Evolutionary conservation across 2,329 filamentous ascomycete genomes (phyloP), one percentile per base, ranked within the genome.

Genomic region (Ophiostoma ips): DNA sequence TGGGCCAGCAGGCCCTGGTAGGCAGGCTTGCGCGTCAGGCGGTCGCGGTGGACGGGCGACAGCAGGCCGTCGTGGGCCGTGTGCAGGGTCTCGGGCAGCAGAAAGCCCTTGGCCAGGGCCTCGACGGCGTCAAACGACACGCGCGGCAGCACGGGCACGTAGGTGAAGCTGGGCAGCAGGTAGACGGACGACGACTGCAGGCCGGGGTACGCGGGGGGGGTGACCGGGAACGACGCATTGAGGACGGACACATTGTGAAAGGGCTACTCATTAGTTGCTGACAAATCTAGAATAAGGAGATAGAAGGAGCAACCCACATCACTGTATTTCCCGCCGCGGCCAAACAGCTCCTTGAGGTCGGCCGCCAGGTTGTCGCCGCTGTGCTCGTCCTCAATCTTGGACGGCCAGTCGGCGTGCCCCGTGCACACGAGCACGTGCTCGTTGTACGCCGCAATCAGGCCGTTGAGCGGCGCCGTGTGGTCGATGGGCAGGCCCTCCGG

Each of bases 341-440:
- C 82, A 55, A 87, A 67, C 34, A 86, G 62, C 57, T 76, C 73
- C 62, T 86, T 90, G 52, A 95, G 63, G 50, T 85, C 81, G 35
- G 82, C 79, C 6, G 82, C 79, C 16, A 89, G 63, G 57, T 82
- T 82, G 56, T 79, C 73, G 15, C 70, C 77, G 59, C 66, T 74
- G 58, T 82, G 77, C 53, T 94, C 87, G 43, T 94, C 81, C 62
- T 94, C 88, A 55, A 95, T 94, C 51, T 78, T 77, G 60, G 84
- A 89, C 28, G 73, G 71, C 89, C 89, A 95, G 66, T 94, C 85
- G 30, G 73, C 68, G 53, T 79, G 77, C 5, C 87, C 88, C 0
- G 88, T 94, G 55, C 84, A 89, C 13, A 95, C 72, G 10, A 96
- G 66, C 3, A 95, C 76, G 58, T 95, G 88, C 64, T 94, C 83